Conservation (phyloP, 2,329 filamentous ascomycete species). For the Apiospora sp. region DNA sequence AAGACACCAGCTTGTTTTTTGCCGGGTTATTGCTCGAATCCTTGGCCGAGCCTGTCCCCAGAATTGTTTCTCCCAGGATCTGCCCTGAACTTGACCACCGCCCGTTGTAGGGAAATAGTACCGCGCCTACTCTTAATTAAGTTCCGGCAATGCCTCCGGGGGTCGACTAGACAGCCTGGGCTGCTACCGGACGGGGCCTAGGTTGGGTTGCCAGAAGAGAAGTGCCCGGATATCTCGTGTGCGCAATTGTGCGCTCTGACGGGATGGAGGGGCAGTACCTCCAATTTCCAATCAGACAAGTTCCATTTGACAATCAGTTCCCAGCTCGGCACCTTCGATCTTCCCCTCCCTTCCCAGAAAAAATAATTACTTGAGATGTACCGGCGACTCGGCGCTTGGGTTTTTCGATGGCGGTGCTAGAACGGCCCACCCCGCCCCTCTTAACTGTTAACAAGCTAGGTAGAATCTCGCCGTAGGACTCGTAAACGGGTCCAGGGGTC, state of each 20-base stretch:
- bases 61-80: slow-evolving; percentile 14
- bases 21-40: slow-evolving; percentile 5
- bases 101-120: slow-evolving; percentile 10
- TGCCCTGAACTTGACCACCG: slow-evolving; percentile 4
- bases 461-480: slow-evolving; percentile 1
- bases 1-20: background rate
- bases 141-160: slow-evolving; percentile 18
- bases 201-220: background rate
- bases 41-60: background rate
- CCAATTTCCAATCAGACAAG: slow-evolving; percentile 10
- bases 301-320: slow-evolving; percentile 4
- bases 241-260: background rate
- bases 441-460: background rate
- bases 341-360: background rate
- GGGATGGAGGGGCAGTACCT: background rate
- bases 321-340: slow-evolving; percentile 1
- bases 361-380: background rate
- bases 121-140: slow-evolving; percentile 15
- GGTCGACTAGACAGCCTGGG: slow-evolving; percentile 2
- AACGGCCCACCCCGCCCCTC: slow-evolving; percentile 14
- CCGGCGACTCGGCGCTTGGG: slow-evolving; percentile 17
- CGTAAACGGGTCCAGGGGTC: slow-evolving; percentile 22
- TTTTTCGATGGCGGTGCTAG: slow-evolving; percentile 13
- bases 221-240: slow-evolving; percentile 13
- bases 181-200: slow-evolving; percentile 15